Conservation (phyloP, 1,139 yeast genomes). For the Barnettozyma hawaiiensis region DNA sequence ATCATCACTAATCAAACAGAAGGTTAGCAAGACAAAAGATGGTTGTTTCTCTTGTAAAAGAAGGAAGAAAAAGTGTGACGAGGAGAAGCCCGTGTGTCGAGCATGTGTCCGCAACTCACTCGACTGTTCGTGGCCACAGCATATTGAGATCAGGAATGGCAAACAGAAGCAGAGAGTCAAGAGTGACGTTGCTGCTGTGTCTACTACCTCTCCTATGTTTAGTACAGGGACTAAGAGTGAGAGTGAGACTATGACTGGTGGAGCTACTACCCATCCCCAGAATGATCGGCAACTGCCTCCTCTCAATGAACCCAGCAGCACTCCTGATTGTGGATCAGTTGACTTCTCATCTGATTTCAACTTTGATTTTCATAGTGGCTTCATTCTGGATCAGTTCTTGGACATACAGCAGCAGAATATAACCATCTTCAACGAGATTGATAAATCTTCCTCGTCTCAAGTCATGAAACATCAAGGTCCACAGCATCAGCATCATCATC, state of each 20-base stretch:
- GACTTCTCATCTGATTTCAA: background rate
- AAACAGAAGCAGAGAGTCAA: no score
- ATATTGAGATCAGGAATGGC: constrained; percentile 6
- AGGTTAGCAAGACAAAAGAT: constrained; percentile 30
- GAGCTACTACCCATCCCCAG: background rate
- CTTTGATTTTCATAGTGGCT: constrained; percentile 10
- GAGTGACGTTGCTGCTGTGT: no score
- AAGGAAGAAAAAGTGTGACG: constrained; percentile 45
- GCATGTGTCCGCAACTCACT: constrained; percentile 14
- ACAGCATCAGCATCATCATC: no score
- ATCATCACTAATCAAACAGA: constrained; percentile 10
- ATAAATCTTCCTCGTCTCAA: background rate
- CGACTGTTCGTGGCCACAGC: constrained; percentile 21
- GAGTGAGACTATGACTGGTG: no score
- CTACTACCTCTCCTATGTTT: no score
- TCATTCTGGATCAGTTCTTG: constrained; percentile 19
- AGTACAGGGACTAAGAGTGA: no score
- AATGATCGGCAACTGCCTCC: background rate
- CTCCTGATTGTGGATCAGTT: background rate
- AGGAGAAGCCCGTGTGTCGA: constrained; percentile 35
- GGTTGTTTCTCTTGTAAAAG: constrained; percentile 44
- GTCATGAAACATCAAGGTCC: background rate
- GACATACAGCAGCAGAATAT: constrained; percentile 14
- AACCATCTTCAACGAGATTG: background rate
- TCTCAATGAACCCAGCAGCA: background rate